These are phyloP conservation scores for Canariomyces notabilis DNA, from an alignment of 2,329 filamentous ascomycete genomes.

Conservation along the genomic window DNA sequence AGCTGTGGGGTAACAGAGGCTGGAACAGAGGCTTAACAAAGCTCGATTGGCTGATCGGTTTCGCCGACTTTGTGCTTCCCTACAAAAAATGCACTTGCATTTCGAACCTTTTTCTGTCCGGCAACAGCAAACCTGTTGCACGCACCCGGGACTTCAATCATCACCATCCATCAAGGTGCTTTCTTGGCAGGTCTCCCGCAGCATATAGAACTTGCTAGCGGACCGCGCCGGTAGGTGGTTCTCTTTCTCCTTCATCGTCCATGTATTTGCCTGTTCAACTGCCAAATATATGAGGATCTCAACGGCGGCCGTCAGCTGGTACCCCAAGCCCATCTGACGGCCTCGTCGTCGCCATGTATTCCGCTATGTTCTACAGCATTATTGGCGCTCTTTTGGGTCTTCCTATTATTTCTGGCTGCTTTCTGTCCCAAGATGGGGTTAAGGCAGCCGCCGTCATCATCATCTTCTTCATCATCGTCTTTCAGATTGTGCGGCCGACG, in stretches of 20 bases:
- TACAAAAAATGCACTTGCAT: neutral
- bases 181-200: too few relatives aligned
- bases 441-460: neutral
- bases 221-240: too few relatives aligned
- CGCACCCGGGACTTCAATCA: too few relatives aligned
- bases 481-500: slow-evolving; percentile 3
- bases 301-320: neutral
- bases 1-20: slow-evolving; percentile 13
- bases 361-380: slow-evolving; percentile 3
- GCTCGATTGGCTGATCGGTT: neutral
- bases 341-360: slow-evolving; percentile 8
- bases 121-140: too few relatives aligned
- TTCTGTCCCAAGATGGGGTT: neutral
- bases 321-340: neutral
- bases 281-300: neutral
- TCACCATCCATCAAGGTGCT: too few relatives aligned
- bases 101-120: neutral
- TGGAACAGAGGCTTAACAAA: neutral
- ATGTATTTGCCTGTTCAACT: neutral
- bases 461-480: slow-evolving; percentile 9
- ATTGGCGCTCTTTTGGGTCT: slow-evolving; percentile 6
- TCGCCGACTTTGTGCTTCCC: neutral
- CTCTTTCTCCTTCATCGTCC: too few relatives aligned
- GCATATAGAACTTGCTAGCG: too few relatives aligned
- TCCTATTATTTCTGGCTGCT: neutral